Conservation (phyloP, 352 stramenopile genomes). For the Peronospora destructor region DNA sequence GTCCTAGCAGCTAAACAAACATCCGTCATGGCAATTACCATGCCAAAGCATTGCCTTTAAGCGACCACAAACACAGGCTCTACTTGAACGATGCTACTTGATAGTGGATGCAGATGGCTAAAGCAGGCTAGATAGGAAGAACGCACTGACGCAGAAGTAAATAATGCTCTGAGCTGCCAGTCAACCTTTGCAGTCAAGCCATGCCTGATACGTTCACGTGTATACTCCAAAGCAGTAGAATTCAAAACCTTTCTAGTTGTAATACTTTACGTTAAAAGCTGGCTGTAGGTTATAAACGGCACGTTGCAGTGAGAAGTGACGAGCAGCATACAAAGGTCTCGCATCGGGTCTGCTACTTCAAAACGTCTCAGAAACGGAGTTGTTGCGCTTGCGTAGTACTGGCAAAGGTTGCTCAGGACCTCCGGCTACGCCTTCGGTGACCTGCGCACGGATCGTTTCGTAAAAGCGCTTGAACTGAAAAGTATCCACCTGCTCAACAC, state of each 20-base stretch:
- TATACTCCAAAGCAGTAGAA: neutral
- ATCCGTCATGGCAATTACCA: too few relatives aligned
- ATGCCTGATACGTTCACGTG: too few relatives aligned
- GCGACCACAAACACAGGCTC: too few relatives aligned
- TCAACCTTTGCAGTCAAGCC: too few relatives aligned
- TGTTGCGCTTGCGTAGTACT: conserved; percentile 55
- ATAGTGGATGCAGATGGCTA: too few relatives aligned
- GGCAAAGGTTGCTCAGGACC: conserved; percentile 10
- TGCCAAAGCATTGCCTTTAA: too few relatives aligned
- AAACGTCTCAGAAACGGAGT: conserved; percentile 43
- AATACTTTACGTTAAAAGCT: neutral
- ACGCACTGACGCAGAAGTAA: too few relatives aligned
- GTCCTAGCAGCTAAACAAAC: too few relatives aligned
- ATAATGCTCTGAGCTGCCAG: too few relatives aligned
- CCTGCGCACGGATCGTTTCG: conserved; percentile 60
- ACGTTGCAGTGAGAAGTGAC: conserved; percentile 14
- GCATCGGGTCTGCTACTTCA: conserved; percentile 11
- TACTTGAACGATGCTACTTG: too few relatives aligned
- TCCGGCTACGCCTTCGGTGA: conserved; percentile 48
- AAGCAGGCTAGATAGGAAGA: too few relatives aligned
- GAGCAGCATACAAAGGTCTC: conserved; percentile 2
- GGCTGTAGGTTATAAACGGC: conserved; percentile 12
- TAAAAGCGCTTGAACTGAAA: conserved; percentile 87
- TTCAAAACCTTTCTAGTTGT: conserved; percentile 6
- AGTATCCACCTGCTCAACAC: conserved; percentile 56